Conservation (phyloP, 176 grass and related monocot species). For the Coix lacrymajobi region DNA sequence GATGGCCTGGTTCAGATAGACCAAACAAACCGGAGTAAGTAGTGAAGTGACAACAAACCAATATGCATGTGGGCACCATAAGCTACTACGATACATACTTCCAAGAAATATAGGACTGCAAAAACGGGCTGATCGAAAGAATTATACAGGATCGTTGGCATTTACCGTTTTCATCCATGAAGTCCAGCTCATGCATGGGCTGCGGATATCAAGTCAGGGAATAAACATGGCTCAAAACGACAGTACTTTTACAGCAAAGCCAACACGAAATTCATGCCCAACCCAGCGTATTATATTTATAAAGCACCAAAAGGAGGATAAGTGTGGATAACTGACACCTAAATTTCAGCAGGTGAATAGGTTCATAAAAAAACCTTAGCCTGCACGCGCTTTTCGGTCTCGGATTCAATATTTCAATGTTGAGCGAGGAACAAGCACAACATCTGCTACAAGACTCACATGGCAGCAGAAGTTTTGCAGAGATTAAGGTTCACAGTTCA, state of each 20-base stretch:
- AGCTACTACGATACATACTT: not conserved
- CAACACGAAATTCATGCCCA: not conserved
- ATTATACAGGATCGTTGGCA: not conserved
- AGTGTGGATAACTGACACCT: not conserved
- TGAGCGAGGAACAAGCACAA: not conserved
- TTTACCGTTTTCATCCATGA: not conserved
- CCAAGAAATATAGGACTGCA: slow-evolving; percentile 8
- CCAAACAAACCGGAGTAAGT: not conserved
- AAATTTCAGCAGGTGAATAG: not conserved
- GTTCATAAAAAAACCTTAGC: not conserved
- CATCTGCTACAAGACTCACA: not conserved
- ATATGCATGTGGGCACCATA: not conserved
- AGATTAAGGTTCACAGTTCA: not conserved
- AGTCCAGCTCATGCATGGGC: not conserved
- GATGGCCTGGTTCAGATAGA: not conserved
- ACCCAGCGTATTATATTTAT: not conserved
- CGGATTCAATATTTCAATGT: not conserved
- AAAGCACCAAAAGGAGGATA: not conserved
- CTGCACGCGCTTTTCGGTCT: not conserved
- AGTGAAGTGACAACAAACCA: slow-evolving; percentile 18
- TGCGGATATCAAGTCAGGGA: not conserved
- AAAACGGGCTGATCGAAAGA: not conserved
- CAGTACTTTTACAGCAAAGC: not conserved
- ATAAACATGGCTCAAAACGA: not conserved
- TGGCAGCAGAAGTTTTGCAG: not conserved